These are phyloP conservation scores for Calonectria multiphialidica DNA, from an alignment of 2,329 filamentous ascomycete genomes.

Conservation along the genomic window DNA sequence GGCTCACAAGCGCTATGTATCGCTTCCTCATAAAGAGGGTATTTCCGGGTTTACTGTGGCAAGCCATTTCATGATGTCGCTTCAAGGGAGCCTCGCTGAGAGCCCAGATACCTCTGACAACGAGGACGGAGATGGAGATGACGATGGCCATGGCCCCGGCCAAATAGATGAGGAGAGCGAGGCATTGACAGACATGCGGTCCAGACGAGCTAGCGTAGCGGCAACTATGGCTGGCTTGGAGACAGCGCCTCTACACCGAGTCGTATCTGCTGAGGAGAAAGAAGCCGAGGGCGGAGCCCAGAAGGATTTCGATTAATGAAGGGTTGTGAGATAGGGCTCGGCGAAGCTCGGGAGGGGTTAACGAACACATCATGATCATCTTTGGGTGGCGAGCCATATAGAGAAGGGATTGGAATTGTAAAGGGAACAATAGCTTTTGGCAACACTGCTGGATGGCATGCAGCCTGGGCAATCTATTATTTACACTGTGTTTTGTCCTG, in stretches of 20 bases:
- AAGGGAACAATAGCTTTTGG: slow-evolving; percentile 1
- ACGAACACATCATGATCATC: slow-evolving; percentile 18
- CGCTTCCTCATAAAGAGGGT: slow-evolving; percentile 62
- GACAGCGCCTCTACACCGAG: slow-evolving; percentile 59
- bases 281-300: slow-evolving; percentile 39
- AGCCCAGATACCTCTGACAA: slow-evolving; percentile 54
- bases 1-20: slow-evolving; percentile 68
- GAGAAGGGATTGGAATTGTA: slow-evolving; percentile 16
- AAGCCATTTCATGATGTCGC: slow-evolving; percentile 62
- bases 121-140: slow-evolving; percentile 50
- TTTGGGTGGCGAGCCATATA: slow-evolving; percentile 23
- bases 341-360: background rate
- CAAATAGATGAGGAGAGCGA: slow-evolving; percentile 67
- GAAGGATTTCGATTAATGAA: slow-evolving; percentile 59
- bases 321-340: slow-evolving; percentile 3
- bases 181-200: slow-evolving; percentile 62
- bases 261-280: slow-evolving; percentile 35
- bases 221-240: slow-evolving; percentile 60
- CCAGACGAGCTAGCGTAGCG: slow-evolving; percentile 68
- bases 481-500: background rate
- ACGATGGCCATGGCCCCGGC: slow-evolving; percentile 56
- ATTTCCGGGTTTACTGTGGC: slow-evolving; percentile 65
- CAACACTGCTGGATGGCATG: slow-evolving; percentile 4
- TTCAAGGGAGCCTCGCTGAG: slow-evolving; percentile 64
- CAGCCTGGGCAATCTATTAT: background rate